These are phyloP conservation scores for Rasamsonia emersonii DNA, from an alignment of 2,329 filamentous ascomycete species.

Conservation along the genomic window DNA sequence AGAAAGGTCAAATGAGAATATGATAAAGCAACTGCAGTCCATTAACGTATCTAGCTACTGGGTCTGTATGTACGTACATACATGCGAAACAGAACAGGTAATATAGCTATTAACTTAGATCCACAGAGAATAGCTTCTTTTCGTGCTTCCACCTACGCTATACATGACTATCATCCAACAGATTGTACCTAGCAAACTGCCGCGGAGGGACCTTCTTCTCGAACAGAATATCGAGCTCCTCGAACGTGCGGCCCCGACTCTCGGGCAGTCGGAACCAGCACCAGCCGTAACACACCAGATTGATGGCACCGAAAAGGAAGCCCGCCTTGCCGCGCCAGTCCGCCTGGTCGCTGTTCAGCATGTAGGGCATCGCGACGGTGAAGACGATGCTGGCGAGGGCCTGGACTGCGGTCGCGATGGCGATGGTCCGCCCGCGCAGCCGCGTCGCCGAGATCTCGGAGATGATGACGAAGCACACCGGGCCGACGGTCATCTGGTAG, in stretches of 20 bases:
- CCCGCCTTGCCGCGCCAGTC: constrained; percentile 22
- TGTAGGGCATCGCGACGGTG: constrained; percentile 8
- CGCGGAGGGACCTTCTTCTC: constrained; percentile 27
- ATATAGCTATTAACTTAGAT: too few species aligned
- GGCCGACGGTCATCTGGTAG: constrained; percentile 31
- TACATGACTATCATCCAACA: too few species aligned
- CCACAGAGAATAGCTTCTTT: too few species aligned
- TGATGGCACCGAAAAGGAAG: constrained; percentile 19
- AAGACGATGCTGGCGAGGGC: constrained; percentile 8
- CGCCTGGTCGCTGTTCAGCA: constrained; percentile 16
- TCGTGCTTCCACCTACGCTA: too few species aligned
- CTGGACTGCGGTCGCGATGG: constrained; percentile 9
- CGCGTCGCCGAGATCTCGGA: constrained; percentile 10
- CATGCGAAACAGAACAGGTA: too few species aligned
- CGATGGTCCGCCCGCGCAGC: constrained; percentile 9
- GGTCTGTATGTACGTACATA: too few species aligned
- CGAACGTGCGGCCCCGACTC: constrained; percentile 27
- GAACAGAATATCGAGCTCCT: constrained; percentile 35
- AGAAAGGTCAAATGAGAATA: too few species aligned
- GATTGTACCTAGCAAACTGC: constrained; percentile 18
- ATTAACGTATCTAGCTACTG: too few species aligned
- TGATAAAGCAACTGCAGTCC: too few species aligned
- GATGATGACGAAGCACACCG: constrained; percentile 17
- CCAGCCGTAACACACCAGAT: constrained; percentile 22
- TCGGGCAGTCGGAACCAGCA: constrained; percentile 30